A percentile compares a stretch with the other conserved stretches of the same genome.
Conservation (phyloP, 306 rosid genomes). For the Casuarina cunninghamiana region DNA sequence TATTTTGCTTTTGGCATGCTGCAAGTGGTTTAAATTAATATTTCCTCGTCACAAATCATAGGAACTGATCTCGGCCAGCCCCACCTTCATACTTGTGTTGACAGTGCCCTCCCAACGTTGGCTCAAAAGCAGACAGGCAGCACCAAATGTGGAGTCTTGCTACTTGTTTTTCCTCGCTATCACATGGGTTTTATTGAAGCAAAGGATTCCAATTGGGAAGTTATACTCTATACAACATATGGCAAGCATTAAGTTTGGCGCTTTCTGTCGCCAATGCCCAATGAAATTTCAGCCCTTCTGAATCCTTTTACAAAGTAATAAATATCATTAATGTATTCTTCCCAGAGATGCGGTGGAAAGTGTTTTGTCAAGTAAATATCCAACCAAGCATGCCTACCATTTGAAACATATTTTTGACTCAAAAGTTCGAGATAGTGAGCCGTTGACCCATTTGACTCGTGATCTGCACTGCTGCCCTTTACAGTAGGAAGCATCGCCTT, state of each 20-base stretch:
- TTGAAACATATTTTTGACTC: neutral
- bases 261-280: too few relatives aligned
- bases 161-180: neutral
- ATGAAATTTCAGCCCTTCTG: too few relatives aligned
- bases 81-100: neutral
- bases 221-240: too few relatives aligned
- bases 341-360: neutral
- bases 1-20: conserved; percentile 30
- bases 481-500: neutral
- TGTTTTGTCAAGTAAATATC: neutral
- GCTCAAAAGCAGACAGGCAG: neutral
- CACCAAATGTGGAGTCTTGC: neutral
- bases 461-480: neutral
- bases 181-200: neutral
- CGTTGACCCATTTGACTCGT: neutral
- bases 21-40: neutral
- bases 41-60: neutral
- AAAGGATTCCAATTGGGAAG: too few relatives aligned
- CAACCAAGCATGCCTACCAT: neutral
- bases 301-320: neutral
- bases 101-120: too few relatives aligned
- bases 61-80: neutral
- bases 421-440: neutral
- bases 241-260: too few relatives aligned
- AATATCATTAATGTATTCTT: neutral